Base-by-base conservation (phyloP, 495 filamentous ascomycete species). In the Durotheca rogersii region DNA sequence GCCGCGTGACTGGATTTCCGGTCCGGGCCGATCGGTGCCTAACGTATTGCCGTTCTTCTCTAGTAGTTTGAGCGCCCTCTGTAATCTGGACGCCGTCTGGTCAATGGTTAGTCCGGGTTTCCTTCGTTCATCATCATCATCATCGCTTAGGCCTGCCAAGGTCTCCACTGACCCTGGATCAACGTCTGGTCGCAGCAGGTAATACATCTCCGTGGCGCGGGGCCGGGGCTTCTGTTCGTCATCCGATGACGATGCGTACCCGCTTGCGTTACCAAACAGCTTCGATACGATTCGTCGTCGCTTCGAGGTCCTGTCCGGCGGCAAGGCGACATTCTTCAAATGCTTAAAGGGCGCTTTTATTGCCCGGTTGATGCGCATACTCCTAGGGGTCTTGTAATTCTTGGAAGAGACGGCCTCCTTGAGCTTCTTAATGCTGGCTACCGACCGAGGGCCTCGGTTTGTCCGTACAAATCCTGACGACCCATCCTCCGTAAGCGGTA, bases 51-150 rank as follows among this genome's bases (percentile, higher is more conserved):
- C 41, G n/a, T 15, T 30, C 18, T 41, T 58, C 3, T 46, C 18
- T 4, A 65, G 34, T 4, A 67, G 37, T 34, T 30, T 49, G 23
- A 37, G 41, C 9, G 64, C 64, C 43, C 61, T 57, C 9, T 38
- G 43, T 5, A 67, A 47, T 39, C 64, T 45, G 3, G 52, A 52
- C 18, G 30, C 45, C 3, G 51, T 41, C 17, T 61, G 47, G n/a
- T 50, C 53, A 34, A 67, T 51, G 14, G 56, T 38, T 14, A 58
- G 21, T 34, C 7, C 27, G 7, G 55, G 59, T 33, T 46, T 60
- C 19, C 42, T 47, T 30, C 42, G 17, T 19, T 41, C 47, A 10
- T 47, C 49, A 27, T 60, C 51, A 16, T 41, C 47, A 10, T 47
- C 49, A 27, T 60, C 51, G 15, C 49, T 60, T n/a, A 51, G 7